Base-by-base conservation (phyloP, 2,329 filamentous ascomycete genomes). In the Trichoderma sp. region DNA sequence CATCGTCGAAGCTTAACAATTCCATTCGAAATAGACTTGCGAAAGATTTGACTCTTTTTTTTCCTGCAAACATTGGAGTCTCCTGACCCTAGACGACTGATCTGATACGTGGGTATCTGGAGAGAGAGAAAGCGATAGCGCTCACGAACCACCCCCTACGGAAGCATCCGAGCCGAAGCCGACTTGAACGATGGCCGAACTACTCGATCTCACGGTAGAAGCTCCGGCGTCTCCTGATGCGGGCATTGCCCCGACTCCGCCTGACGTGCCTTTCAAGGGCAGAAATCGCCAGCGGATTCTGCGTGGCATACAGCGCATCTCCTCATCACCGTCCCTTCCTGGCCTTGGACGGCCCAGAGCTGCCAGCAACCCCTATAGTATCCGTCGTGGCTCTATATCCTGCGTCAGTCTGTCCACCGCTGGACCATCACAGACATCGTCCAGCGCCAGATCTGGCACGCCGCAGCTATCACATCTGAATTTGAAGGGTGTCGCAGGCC, bases 231-330 rank as follows among this genome's bases (percentile, higher is more conserved):
- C 74, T 67, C 72, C 71, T 64, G 70, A 69, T 71, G 71, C 72
- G 18, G 69, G 70, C 66, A 24, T 54, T 54, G 34, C 68, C 21
- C 60, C 66, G 68, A 73, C 73, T 59, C 71, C 72, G 54, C 72
- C 75, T 72, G 77, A 77, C 37, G 69, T 74, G 66, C 72, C 75
- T 59, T 56, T 72, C 30, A 93, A 90, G 79, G 83, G 87, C 68
- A 93, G 90, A 77, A 86, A 88, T 65, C 87, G 91, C 58, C 88
- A 90, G 74, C 88, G 90, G 69, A 80, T 97, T 39, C 82, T 96
- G 21, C 89, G 89, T 71, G 88, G 90, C 37, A 85, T 97, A 59
- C 90, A 95, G 71, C 90, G 92, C 69, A 95, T 96, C 75, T 90
- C 92, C 13, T 97, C 93, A 0, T 93, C 90, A 7, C 90, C 91